Evolutionary conservation across 2,329 filamentous ascomycete species (phyloP).

Genomic region (Aotearoamyces nothofagi): DNA sequence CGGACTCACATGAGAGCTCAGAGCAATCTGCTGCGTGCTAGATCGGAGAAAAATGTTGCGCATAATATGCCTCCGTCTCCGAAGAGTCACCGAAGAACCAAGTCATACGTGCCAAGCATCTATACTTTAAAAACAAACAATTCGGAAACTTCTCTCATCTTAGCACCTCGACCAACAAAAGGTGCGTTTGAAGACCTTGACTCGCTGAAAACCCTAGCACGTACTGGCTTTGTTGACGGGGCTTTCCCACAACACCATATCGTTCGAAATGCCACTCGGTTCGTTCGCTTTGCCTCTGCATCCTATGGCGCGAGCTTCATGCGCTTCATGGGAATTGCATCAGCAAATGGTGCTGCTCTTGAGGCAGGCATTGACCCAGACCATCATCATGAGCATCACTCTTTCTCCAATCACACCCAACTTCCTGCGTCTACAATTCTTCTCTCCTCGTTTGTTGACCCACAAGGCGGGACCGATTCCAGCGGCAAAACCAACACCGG

Average conservation of each 20-base stretch:
- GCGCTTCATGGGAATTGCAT: slow-evolving; percentile 46
- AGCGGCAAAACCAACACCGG: slow-evolving; percentile 33
- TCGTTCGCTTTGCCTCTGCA: slow-evolving; percentile 52
- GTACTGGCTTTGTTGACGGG: slow-evolving; percentile 37
- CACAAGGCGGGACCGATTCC: slow-evolving; percentile 34
- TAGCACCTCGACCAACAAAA: slow-evolving; percentile 17
- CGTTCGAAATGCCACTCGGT: slow-evolving; percentile 45
- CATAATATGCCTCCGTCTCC: slow-evolving; percentile 8
- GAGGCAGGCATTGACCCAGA: slow-evolving; percentile 21
- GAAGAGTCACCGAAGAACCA: slow-evolving; percentile 17
- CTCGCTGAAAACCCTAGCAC: slow-evolving; percentile 13
- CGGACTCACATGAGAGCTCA: slow-evolving; percentile 17
- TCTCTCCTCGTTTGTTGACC: slow-evolving; percentile 37
- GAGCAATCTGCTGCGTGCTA: slow-evolving; percentile 18
- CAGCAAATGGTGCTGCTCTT: slow-evolving; percentile 3
- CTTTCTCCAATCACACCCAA: slow-evolving; percentile 48
- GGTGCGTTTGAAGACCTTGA: slow-evolving; percentile 14
- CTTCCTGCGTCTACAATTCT: slow-evolving; percentile 40
- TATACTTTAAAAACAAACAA: slow-evolving; percentile 41
- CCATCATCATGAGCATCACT: slow-evolving; percentile 42
- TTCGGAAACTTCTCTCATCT: slow-evolving; percentile 15
- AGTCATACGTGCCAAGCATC: slow-evolving; percentile 29
- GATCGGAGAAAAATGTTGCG: slow-evolving; percentile 21
- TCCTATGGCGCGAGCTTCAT: slow-evolving; percentile 51
- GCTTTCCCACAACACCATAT: slow-evolving; percentile 45